Evolutionary conservation across 305 asterid genomes (phyloP).

Genomic region (Rubia occidens): DNA sequence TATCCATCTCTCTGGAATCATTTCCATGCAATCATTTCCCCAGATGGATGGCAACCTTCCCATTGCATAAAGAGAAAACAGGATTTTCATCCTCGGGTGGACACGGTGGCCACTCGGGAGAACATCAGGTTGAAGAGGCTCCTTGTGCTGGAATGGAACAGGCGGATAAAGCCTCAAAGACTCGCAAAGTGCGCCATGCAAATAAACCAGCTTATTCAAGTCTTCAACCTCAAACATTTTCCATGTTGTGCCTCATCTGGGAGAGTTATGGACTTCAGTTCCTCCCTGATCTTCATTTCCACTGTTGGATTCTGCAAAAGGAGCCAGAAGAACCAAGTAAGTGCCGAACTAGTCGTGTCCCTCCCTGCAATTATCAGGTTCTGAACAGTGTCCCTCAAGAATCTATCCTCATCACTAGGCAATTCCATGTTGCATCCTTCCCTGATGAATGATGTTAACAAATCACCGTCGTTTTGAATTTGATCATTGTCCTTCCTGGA

Average conservation of each 20-base stretch:
- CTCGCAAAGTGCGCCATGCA: slow-evolving; percentile 54
- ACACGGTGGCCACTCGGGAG: slow-evolving; percentile 54
- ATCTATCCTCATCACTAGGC: slow-evolving; percentile 23
- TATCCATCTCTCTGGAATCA: slow-evolving; percentile 65
- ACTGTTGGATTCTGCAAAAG: slow-evolving; percentile 35
- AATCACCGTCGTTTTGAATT: slow-evolving; percentile 28
- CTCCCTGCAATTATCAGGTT: slow-evolving; percentile 60
- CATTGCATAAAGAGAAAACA: slow-evolving; percentile 47
- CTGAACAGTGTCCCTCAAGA: slow-evolving; percentile 44
- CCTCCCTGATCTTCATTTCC: slow-evolving; percentile 37
- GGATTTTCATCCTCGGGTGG: slow-evolving; percentile 37
- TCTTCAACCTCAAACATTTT: slow-evolving; percentile 29
- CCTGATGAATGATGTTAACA: slow-evolving; percentile 37
- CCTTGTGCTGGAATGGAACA: slow-evolving; percentile 50
- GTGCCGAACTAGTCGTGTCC: slow-evolving; percentile 61
- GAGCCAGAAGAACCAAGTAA: slow-evolving; percentile 59
- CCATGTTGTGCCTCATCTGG: slow-evolving; percentile 12
- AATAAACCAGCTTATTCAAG: slow-evolving; percentile 28
- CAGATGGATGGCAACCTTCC: slow-evolving; percentile 52
- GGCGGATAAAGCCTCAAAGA: slow-evolving; percentile 53
- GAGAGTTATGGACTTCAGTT: slow-evolving; percentile 20
- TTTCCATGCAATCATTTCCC: slow-evolving; percentile 50
- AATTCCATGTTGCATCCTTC: slow-evolving; percentile 14
- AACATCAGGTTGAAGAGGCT: slow-evolving; percentile 28
- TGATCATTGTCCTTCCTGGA: slow-evolving; percentile 8